Conservation (phyloP, 306 rosid species). For the Fagus sylvatica region DNA sequence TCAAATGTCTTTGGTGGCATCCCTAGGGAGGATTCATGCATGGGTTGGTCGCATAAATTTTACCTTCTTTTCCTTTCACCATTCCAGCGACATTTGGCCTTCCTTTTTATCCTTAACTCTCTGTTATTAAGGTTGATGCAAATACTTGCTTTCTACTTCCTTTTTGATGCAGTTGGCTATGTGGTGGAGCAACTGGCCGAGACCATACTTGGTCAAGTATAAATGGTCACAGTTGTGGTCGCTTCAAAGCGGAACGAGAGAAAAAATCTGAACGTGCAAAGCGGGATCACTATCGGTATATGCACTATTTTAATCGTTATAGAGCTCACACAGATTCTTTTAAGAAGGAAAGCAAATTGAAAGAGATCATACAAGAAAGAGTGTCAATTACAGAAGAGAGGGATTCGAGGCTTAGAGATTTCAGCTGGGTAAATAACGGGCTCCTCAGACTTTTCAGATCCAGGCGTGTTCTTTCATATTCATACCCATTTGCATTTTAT, state of each 20-base stretch:
- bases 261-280: slow-evolving; percentile 80
- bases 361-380: slow-evolving; percentile 62
- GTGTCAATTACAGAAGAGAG: slow-evolving; percentile 65
- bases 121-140: not conserved
- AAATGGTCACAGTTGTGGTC: slow-evolving; percentile 95
- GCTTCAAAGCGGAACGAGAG: slow-evolving; percentile 64
- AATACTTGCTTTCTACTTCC: not conserved
- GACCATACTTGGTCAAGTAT: slow-evolving; percentile 87
- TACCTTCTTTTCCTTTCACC: not conserved
- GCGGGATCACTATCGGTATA: slow-evolving; percentile 76
- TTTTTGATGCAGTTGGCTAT: slow-evolving; percentile 80
- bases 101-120: not conserved
- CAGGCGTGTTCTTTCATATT: slow-evolving; percentile 91
- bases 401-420: slow-evolving; percentile 64
- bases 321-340: slow-evolving; percentile 99
- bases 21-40: not conserved
- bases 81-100: not conserved
- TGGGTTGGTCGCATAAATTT: not conserved
- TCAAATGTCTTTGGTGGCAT: not conserved
- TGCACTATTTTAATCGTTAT: slow-evolving; percentile 90
- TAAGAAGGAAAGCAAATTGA: slow-evolving; percentile 80
- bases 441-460: slow-evolving; percentile 85
- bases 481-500: slow-evolving; percentile 96
- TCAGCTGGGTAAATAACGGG: slow-evolving; percentile 84
- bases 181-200: slow-evolving; percentile 95